Base-by-base conservation (phyloP, 2,329 filamentous ascomycete species). In the Talaromyces sp. region DNA sequence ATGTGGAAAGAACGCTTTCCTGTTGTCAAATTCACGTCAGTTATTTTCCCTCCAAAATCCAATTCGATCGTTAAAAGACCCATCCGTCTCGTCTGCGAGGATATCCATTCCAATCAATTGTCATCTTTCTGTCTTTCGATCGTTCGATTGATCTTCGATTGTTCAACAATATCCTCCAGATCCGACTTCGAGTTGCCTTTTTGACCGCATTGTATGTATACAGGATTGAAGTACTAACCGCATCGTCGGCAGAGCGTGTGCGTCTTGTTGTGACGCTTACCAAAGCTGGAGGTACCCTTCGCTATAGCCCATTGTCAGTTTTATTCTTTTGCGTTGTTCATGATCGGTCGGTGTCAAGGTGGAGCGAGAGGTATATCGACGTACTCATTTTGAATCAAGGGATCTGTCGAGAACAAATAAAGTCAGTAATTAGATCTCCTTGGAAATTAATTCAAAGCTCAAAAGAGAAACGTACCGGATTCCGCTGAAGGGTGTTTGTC, bases 191-290 rank as follows among this genome's bases (percentile, higher is more conserved):
- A 56, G n/a, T 14, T 22, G 7, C 48, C 27, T 31, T 52, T 27
- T 31, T 16, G 27, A 52, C 9, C 22, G 27, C 11, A 27, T 22
- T 33, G 47, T 50, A 31, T 27, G 4, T 50, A 22, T 22, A 41
- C 39, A 37, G n/a, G n/a, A 24, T 27, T 54, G 43, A 48, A 41
- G 48, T 76, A 92, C 91, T 88, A 84, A 95, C 92, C 93, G 88
- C 93, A 97, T 85, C 93, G 93, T 88, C 93, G 90, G 91, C 93
- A 97, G 83, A 97, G 86, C 82, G 90, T 93, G 89, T 97, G 93
- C 87, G 93, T 92, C 90, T 96, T 96, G 89, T 94, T 96, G 88
- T 96, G 92, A 88, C 92, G 89, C 83, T 89, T 89, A 79, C 87
- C 87, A 80, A 89, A 89, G 82, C 85, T 87, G 78, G 85, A 87